These are phyloP conservation scores for Phytophthora pseudosyringae DNA, from an alignment of 352 stramenopile species.

Conservation along the genomic window DNA sequence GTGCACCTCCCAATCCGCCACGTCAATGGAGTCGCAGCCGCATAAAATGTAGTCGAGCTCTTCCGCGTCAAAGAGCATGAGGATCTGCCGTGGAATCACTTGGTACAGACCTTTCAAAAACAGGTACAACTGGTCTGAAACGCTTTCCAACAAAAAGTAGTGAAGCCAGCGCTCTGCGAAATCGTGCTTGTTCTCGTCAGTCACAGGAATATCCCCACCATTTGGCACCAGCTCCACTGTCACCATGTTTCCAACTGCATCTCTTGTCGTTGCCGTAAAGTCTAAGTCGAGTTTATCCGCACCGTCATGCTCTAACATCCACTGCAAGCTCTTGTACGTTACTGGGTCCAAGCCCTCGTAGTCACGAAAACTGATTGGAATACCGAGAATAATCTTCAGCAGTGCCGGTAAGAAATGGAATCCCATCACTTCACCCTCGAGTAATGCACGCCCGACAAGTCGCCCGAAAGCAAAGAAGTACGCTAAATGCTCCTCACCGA, in stretches of 20 bases:
- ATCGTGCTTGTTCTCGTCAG: slow-evolving; percentile 90
- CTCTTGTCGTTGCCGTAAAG: slow-evolving; percentile 42
- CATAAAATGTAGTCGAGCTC: slow-evolving; percentile 96
- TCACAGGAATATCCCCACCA: slow-evolving; percentile 74
- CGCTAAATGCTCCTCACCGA: slow-evolving; percentile 46
- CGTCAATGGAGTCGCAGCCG: slow-evolving; percentile 92
- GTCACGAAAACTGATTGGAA: slow-evolving; percentile 49
- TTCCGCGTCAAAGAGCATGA: slow-evolving; percentile 96
- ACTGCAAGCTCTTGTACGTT: slow-evolving; percentile 54
- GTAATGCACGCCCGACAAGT: slow-evolving; percentile 50
- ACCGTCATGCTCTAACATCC: slow-evolving; percentile 52
- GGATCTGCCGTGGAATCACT: slow-evolving; percentile 89
- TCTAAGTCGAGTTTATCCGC: slow-evolving; percentile 48
- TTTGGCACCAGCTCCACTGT: slow-evolving; percentile 52
- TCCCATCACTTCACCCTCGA: slow-evolving; percentile 91
- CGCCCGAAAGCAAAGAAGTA: slow-evolving; percentile 58
- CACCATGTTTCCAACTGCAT: slow-evolving; percentile 16
- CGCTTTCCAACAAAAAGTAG: slow-evolving; percentile 91
- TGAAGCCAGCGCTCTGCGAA: slow-evolving; percentile 90
- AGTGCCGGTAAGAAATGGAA: slow-evolving; percentile 86
- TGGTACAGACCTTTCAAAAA: slow-evolving; percentile 95
- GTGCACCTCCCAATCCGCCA: slow-evolving; percentile 93
- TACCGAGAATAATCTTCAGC: slow-evolving; percentile 57
- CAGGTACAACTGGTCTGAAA: slow-evolving; percentile 73
- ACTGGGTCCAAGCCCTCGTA: slow-evolving; percentile 51